A percentile compares a stretch with the other conserved stretches of the same genome.
Evolutionary conservation across 2,329 filamentous ascomycete genomes (phyloP).

Genomic region (Monilinia fructigena): DNA sequence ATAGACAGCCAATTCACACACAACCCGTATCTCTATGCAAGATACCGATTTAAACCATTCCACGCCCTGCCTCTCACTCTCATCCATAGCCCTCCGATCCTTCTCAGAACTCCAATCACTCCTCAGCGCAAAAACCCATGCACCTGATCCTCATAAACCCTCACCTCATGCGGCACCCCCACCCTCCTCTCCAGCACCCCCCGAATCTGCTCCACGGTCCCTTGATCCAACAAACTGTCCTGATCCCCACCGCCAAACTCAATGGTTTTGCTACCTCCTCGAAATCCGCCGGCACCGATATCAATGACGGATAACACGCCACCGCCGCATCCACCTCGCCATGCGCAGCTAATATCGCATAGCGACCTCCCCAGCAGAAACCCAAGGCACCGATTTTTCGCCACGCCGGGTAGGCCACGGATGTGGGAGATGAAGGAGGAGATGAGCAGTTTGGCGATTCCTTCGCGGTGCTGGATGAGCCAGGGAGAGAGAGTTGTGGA

Average conservation of each 20-base stretch:
- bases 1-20: no score
- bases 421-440: conserved; percentile 43
- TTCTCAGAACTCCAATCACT: conserved; percentile 39
- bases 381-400: conserved; percentile 53
- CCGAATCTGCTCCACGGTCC: conserved; percentile 33
- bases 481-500: conserved; percentile 45
- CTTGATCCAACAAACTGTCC: conserved; percentile 44
- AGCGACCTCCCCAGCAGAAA: conserved; percentile 64
- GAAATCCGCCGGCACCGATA: conserved; percentile 48
- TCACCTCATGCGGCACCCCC: conserved; percentile 38
- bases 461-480: conserved; percentile 40
- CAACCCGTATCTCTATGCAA: background rate
- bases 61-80: conserved; percentile 43
- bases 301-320: conserved; percentile 50
- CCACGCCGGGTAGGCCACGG: conserved; percentile 36
- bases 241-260: conserved; percentile 48
- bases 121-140: conserved; percentile 46
- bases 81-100: conserved; percentile 37
- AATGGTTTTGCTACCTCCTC: conserved; percentile 47
- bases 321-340: conserved; percentile 44
- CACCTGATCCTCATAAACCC: conserved; percentile 41
- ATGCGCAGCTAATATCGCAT: conserved; percentile 49
- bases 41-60: conserved; percentile 38
- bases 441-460: conserved; percentile 41
- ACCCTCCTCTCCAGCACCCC: conserved; percentile 38